A percentile compares a stretch with the other conserved stretches of the same genome.
These are phyloP conservation scores for Camptophora hylomeconis DNA, from an alignment of 2,329 filamentous ascomycete species.

Conservation along the genomic window DNA sequence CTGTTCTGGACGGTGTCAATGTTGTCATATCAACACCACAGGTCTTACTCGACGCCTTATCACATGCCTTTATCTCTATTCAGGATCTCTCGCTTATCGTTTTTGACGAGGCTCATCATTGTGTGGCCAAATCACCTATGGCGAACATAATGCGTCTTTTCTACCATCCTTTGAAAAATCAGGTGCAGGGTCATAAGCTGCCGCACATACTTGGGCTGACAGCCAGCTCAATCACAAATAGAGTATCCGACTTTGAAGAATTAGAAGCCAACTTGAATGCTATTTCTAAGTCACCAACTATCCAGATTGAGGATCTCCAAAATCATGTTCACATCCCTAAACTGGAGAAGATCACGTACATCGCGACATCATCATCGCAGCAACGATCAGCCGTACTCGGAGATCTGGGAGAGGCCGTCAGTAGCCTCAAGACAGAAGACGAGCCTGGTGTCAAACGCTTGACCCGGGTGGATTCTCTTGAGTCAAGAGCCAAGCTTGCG, in stretches of 20 bases:
- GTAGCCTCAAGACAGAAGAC: conserved; percentile 39
- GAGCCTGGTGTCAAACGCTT: conserved; percentile 50
- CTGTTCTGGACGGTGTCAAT: conserved; percentile 47
- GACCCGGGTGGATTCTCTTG: conserved; percentile 24
- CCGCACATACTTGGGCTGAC: conserved; percentile 68
- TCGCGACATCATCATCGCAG: conserved; percentile 1
- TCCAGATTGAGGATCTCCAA: conserved; percentile 58
- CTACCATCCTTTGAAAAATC: conserved; percentile 43
- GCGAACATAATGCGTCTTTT: conserved; percentile 60
- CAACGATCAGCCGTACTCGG: conserved; percentile 23
- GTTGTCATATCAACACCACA: conserved; percentile 70
- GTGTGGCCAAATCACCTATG: conserved; percentile 48
- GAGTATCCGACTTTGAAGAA: conserved; percentile 19
- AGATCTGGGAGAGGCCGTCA: conserved; percentile 31
- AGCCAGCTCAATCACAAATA: conserved; percentile 52
- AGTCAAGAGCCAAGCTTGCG: conserved; percentile 16
- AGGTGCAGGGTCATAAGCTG: conserved; percentile 21
- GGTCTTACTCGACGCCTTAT: conserved; percentile 59
- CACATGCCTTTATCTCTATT: conserved; percentile 60
- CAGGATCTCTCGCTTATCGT: conserved; percentile 53
- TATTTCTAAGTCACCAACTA: conserved; percentile 53
- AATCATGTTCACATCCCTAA: conserved; percentile 53
- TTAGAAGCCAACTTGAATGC: conserved; percentile 62
- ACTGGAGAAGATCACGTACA: conserved; percentile 30
- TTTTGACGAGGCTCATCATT: conserved; percentile 82